Evolutionary conservation across 2,329 filamentous ascomycete species (phyloP).

Genomic region (Exophiala sp.): DNA sequence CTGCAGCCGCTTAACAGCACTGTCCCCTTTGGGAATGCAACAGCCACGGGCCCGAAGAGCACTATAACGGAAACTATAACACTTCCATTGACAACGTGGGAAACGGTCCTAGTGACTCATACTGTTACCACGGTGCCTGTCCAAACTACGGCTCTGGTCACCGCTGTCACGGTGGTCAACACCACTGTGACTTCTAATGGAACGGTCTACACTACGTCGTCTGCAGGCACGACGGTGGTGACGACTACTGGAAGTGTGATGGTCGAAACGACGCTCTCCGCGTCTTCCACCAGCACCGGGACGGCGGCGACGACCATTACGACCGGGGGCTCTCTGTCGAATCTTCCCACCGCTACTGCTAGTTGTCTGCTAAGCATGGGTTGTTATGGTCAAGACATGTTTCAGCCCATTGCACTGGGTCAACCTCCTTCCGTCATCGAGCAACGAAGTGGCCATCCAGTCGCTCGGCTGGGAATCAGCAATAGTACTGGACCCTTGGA

Average conservation of each 20-base stretch:
- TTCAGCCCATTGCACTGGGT: conserved; percentile 38
- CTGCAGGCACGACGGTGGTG: conserved; percentile 23
- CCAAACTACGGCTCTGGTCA: conserved; percentile 21
- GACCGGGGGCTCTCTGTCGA: conserved; percentile 10
- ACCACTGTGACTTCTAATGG: conserved; percentile 23
- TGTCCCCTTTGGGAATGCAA: conserved; percentile 22
- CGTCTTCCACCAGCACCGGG: conserved; percentile 20
- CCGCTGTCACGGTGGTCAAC: conserved; percentile 23
- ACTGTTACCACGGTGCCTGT: conserved; percentile 25
- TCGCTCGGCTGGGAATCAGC: conserved; percentile 36
- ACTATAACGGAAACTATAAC: conserved; percentile 27
- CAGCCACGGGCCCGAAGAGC: conserved; percentile 15
- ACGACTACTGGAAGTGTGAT: conserved; percentile 25
- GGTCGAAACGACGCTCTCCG: conserved; percentile 24
- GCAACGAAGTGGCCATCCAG: conserved; percentile 39
- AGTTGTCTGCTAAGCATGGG: conserved; percentile 23
- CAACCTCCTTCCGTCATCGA: conserved; percentile 37
- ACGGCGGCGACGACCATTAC: conserved; percentile 24
- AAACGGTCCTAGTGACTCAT: conserved; percentile 20
- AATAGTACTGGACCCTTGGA: conserved; percentile 34
- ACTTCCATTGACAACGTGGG: conserved; percentile 25
- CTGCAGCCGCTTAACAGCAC: conserved; percentile 25
- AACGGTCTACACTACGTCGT: conserved; percentile 21
- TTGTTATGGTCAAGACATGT: conserved; percentile 37
- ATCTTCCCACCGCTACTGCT: conserved; percentile 20